Conservation (phyloP, 164 flowering plant species). For the Annona cherimola region DNA sequence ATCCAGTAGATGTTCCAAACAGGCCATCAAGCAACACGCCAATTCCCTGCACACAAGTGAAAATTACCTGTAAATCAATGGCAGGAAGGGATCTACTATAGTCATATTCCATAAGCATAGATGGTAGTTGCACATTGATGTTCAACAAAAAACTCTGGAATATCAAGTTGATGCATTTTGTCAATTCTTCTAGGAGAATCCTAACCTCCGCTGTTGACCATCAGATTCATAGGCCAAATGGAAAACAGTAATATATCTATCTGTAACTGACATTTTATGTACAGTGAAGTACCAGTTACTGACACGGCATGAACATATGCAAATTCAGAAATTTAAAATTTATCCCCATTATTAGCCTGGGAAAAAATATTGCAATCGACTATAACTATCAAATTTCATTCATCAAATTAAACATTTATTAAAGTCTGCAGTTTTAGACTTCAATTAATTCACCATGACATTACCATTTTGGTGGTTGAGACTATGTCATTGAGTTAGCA, state of each 20-base stretch:
- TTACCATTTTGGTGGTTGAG: too few relatives aligned
- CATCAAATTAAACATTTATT: too few relatives aligned
- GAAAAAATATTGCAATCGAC: too few relatives aligned
- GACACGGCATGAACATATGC: neutral
- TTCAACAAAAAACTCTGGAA: neutral
- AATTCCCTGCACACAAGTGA: conserved; percentile 22
- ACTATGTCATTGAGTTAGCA: too few relatives aligned
- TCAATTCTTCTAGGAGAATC: neutral
- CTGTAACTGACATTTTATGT: too few relatives aligned
- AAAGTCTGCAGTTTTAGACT: too few relatives aligned
- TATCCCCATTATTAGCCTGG: too few relatives aligned
- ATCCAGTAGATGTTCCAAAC: conserved; percentile 32
- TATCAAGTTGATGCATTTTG: neutral
- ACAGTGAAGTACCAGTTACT: neutral
- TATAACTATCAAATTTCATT: too few relatives aligned
- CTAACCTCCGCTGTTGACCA: neutral
- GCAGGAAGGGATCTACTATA: neutral
- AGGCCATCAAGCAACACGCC: conserved; percentile 32
- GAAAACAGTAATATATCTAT: neutral
- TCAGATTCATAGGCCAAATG: neutral
- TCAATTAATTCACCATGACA: too few relatives aligned
- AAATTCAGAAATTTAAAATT: too few relatives aligned
- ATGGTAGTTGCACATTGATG: neutral
- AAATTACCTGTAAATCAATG: neutral
- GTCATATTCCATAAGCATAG: neutral